phyloP scores from a whole-genome alignment of 805 yeast species.

The Dipodascus albidus region DNA sequence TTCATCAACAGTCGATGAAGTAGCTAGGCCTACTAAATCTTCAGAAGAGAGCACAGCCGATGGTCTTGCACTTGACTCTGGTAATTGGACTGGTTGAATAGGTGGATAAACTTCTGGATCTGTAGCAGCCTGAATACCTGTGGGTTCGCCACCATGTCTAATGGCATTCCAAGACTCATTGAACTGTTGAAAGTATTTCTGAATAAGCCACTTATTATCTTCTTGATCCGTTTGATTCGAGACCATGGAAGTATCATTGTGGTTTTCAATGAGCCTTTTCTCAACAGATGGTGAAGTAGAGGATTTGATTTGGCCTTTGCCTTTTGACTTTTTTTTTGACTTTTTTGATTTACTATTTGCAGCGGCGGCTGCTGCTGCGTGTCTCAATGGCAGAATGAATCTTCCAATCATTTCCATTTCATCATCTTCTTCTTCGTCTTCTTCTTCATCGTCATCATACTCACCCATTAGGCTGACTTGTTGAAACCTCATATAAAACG shows the following conservation, averaged over 20 bases:
- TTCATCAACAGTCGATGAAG: neutral
- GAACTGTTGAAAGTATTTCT: conserved; percentile 2
- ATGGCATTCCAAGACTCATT: neutral
- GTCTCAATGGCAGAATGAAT: neutral
- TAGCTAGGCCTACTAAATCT: neutral
- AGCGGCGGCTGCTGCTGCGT: neutral
- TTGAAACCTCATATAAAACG: conserved; percentile 1
- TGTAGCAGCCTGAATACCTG: conserved; percentile 39
- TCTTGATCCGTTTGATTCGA: neutral
- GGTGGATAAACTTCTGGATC: conserved; percentile 39
- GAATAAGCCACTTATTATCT: conserved; percentile 1
- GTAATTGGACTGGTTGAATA: conserved; percentile 40
- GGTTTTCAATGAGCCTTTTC: neutral
- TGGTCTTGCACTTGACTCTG: conserved; percentile 19
- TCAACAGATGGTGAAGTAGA: neutral
- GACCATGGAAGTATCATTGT: neutral
- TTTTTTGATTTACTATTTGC: neutral
- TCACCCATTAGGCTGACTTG: conserved; percentile 3
- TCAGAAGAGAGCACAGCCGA: neutral
- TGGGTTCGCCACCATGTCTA: conserved; percentile 34
- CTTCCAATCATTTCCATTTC: conserved; percentile 17
- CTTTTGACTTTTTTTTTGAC: neutral
- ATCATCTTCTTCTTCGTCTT: conserved; percentile 19
- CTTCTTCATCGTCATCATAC: conserved; percentile 4
- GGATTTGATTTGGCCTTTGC: neutral